These are phyloP conservation scores for Auriscalpium microsporum DNA, from an alignment of 768 basidiomycete genomes.

Conservation along the genomic window DNA sequence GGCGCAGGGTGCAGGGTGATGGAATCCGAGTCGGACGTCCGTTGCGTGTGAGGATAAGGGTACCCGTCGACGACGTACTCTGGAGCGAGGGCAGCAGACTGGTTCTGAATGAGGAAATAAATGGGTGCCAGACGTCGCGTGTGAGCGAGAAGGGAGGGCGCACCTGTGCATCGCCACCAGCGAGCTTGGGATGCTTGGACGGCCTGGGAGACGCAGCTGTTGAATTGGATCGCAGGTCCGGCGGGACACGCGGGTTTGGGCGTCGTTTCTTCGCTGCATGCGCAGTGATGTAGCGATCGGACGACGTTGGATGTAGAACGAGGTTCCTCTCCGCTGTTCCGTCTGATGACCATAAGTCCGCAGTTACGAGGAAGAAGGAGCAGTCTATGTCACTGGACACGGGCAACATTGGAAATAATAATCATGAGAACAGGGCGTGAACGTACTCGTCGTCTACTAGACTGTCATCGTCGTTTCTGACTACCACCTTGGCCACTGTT, in stretches of 20 bases:
- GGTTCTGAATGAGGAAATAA: no score
- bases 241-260: slow-evolving; percentile 19
- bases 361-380: slow-evolving; percentile 84
- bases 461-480: slow-evolving; percentile 56
- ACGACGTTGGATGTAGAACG: slow-evolving; percentile 76
- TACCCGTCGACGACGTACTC: slow-evolving; percentile 3
- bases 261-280: slow-evolving; percentile 24
- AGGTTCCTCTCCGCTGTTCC: slow-evolving; percentile 81
- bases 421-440: not conserved
- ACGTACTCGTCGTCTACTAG: slow-evolving; percentile 72
- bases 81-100: not conserved
- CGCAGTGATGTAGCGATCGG: slow-evolving; percentile 61
- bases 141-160: not conserved
- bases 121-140: no score
- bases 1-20: slow-evolving; percentile 8
- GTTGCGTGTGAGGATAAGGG: slow-evolving; percentile 3
- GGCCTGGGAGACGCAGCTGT: slow-evolving; percentile 17
- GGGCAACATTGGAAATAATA: not conserved
- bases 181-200: slow-evolving; percentile 10
- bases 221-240: slow-evolving; percentile 10
- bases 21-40: slow-evolving; percentile 6
- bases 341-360: slow-evolving; percentile 88
- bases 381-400: slow-evolving; percentile 65
- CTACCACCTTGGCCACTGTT: slow-evolving; percentile 77
- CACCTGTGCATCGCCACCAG: slow-evolving; percentile 5